Evolutionary conservation across 2,329 filamentous ascomycete species (phyloP).

Genomic region (Nigrospora sphaerica): DNA sequence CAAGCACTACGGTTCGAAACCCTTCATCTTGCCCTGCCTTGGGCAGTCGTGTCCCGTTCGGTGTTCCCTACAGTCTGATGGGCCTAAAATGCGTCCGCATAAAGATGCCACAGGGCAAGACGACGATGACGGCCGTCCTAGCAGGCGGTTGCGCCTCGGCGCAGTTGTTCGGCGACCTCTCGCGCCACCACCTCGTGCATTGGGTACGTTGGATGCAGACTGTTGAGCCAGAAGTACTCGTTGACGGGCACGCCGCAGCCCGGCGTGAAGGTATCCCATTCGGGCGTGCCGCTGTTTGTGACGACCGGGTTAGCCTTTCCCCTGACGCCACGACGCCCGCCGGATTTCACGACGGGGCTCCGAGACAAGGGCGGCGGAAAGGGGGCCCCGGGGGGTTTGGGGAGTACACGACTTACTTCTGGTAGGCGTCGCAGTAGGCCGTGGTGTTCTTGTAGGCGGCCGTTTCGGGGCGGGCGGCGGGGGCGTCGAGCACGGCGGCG

Average conservation of each 20-base stretch:
- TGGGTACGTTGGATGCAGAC: constrained; percentile 55
- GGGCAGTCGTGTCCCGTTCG: too few species aligned
- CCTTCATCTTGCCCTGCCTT: too few species aligned
- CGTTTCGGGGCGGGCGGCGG: constrained; percentile 40
- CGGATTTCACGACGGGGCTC: constrained; percentile 6
- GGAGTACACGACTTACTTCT: constrained; percentile 33
- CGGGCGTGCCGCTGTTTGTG: constrained; percentile 33
- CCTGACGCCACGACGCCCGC: background rate
- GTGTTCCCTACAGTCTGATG: too few species aligned
- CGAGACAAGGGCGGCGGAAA: background rate
- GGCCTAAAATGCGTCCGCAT: too few species aligned
- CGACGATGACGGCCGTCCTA: background rate
- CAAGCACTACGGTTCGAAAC: too few species aligned
- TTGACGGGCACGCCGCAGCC: constrained; percentile 49
- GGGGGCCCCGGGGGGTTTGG: background rate
- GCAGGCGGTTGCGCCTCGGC: constrained; percentile 30
- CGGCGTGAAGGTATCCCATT: constrained; percentile 28
- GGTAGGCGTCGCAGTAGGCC: constrained; percentile 45
- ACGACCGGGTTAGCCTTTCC: background rate
- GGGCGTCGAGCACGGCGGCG: constrained; percentile 43
- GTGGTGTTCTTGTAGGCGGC: constrained; percentile 47
- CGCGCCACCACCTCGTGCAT: constrained; percentile 54
- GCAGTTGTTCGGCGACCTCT: constrained; percentile 32
- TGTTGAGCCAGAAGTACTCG: constrained; percentile 60
- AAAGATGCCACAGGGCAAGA: too few species aligned